Evolutionary conservation across 1,284 basidiomycete species (phyloP).

Genomic region (Crucibulum parvulum): DNA sequence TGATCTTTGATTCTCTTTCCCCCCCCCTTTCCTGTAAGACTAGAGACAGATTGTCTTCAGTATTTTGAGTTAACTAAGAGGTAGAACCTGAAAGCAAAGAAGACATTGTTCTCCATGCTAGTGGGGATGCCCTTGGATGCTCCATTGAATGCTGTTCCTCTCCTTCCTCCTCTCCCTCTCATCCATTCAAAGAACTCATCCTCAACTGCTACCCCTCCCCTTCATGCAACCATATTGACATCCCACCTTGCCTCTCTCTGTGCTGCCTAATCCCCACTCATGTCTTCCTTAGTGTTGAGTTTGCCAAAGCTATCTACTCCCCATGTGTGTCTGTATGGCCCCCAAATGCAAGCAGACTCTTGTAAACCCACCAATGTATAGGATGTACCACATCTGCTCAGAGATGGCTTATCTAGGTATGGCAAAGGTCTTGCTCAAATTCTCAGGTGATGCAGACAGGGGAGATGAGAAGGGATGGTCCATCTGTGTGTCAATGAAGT

Average conservation of each 20-base stretch:
- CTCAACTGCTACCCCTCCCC: conserved; percentile 89
- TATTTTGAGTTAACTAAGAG: no score
- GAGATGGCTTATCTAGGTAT: conserved; percentile 94
- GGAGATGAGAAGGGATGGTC: conserved; percentile 82
- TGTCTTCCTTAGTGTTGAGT: conserved; percentile 96
- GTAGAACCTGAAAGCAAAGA: conserved; percentile 45
- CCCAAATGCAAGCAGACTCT: conserved; percentile 87
- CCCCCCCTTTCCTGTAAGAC: no score
- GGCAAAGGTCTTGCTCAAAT: conserved; percentile 81
- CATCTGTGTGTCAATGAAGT: conserved; percentile 82
- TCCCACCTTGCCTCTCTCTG: conserved; percentile 71
- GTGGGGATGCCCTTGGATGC: conserved; percentile 95
- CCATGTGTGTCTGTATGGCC: conserved; percentile 89
- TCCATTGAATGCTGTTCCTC: conserved; percentile 60
- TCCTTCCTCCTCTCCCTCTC: background rate
- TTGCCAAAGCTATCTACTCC: conserved; percentile 94
- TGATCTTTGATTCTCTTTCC: no score
- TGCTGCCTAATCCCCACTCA: conserved; percentile 69
- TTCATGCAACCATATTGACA: conserved; percentile 83
- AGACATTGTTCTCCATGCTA: conserved; percentile 97
- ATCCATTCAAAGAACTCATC: background rate
- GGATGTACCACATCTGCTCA: conserved; percentile 97
- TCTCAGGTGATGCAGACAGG: conserved; percentile 62
- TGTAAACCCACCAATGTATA: conserved; percentile 95
- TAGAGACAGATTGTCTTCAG: no score